These are phyloP conservation scores for Tephrocybe rancida DNA, from an alignment of 768 basidiomycete species.

Conservation along the genomic window DNA sequence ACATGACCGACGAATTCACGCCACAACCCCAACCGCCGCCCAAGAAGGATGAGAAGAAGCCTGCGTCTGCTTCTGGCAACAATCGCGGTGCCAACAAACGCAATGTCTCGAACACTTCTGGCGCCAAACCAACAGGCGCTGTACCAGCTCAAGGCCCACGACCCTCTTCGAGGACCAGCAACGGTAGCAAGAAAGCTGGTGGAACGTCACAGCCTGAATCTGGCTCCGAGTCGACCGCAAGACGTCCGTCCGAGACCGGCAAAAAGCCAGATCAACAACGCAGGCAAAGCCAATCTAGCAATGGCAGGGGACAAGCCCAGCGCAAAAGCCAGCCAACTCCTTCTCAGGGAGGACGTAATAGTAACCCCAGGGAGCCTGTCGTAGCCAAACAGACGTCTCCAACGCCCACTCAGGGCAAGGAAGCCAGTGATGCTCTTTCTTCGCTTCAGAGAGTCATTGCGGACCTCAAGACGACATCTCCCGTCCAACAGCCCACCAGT, in stretches of 20 bases:
- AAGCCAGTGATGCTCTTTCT: slow-evolving; percentile 79
- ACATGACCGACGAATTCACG: slow-evolving; percentile 84
- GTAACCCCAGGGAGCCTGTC: slow-evolving; percentile 40
- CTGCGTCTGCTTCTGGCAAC: slow-evolving; percentile 44
- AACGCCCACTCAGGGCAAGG: slow-evolving; percentile 50
- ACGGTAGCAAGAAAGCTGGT: slow-evolving; percentile 52
- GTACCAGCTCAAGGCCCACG: slow-evolving; percentile 46
- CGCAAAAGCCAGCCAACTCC: slow-evolving; percentile 62
- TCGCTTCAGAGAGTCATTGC: slow-evolving; percentile 93
- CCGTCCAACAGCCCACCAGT: slow-evolving; percentile 51
- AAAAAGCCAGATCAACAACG: slow-evolving; percentile 58
- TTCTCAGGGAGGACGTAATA: slow-evolving; percentile 56
- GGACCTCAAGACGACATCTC: slow-evolving; percentile 86
- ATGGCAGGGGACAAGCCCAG: slow-evolving; percentile 49
- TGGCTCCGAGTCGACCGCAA: slow-evolving; percentile 70
- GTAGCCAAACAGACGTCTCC: slow-evolving; percentile 49
- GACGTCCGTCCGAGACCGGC: slow-evolving; percentile 56
- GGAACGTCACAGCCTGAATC: slow-evolving; percentile 55
- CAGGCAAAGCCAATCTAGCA: slow-evolving; percentile 52
- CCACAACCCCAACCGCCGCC: slow-evolving; percentile 54
- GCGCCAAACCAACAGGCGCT: slow-evolving; percentile 44
- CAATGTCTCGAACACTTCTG: slow-evolving; percentile 53
- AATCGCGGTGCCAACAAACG: slow-evolving; percentile 59
- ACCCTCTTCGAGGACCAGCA: slow-evolving; percentile 68
- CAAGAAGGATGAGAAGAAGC: slow-evolving; percentile 80